Conservation (phyloP, 2,329 filamentous ascomycete species). For the Hypoxylon sp. region DNA sequence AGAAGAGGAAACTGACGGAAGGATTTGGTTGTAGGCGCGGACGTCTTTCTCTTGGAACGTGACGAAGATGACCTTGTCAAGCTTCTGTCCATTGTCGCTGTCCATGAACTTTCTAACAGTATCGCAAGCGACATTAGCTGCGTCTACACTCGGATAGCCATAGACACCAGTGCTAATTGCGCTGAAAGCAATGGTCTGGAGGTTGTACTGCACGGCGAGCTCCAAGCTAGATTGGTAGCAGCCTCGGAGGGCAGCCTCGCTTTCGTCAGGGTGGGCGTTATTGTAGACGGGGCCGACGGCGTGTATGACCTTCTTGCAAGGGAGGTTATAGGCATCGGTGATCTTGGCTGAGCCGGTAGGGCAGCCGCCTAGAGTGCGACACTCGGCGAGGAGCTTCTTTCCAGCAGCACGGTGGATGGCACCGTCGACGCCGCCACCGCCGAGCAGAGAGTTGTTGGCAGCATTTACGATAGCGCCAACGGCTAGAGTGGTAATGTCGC, state of each 20-base stretch:
- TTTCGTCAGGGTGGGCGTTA: conserved; percentile 55
- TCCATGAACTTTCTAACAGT: conserved; percentile 69
- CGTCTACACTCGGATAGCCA: conserved; percentile 82
- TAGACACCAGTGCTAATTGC: conserved; percentile 91
- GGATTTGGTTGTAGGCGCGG: conserved; percentile 73
- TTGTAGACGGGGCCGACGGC: conserved; percentile 87
- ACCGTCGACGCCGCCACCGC: conserved; percentile 91
- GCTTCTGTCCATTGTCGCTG: conserved; percentile 58
- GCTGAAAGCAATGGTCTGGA: conserved; percentile 83
- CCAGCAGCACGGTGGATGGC: conserved; percentile 91
- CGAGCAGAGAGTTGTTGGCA: conserved; percentile 81
- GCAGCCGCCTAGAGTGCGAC: conserved; percentile 78
- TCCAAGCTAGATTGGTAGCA: conserved; percentile 81
- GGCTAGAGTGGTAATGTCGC: conserved; percentile 84
- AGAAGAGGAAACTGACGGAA: conserved; percentile 75
- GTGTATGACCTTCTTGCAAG: conserved; percentile 85
- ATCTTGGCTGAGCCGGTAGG: conserved; percentile 84
- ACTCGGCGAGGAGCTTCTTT: conserved; percentile 75
- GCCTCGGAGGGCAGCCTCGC: conserved; percentile 63
- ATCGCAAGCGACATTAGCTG: conserved; percentile 77
- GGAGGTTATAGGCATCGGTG: conserved; percentile 81
- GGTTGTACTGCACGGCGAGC: conserved; percentile 75
- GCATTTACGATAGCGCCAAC: conserved; percentile 94
- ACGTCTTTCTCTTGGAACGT: conserved; percentile 85
- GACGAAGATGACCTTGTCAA: conserved; percentile 86